Base-by-base conservation (phyloP, 371 early-diverging fungal species). In the Actinomortierella wolfii region DNA sequence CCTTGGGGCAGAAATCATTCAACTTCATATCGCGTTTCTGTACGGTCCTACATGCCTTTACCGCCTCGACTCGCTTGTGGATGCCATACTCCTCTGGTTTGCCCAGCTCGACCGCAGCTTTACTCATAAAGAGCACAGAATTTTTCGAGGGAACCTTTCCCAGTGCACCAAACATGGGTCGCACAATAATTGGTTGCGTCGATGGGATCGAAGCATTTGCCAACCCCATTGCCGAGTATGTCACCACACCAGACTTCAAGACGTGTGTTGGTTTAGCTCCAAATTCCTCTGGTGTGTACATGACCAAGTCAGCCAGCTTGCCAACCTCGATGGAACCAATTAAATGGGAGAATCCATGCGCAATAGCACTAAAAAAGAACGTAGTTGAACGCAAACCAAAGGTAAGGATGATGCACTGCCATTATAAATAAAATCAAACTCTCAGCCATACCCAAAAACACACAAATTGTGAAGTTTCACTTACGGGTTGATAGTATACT, bases 401-500 rank as follows among this genome's bases (percentile, higher is more conserved):
- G 26, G 29, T 8, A 24, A 13, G 20, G 9, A 24, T 25, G 53
- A 18, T 11, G n/a, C 9, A 29, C 20, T 24, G 26, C 14, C 20
- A 20, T 1, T 20, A 14, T n/a, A 25, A 52, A 52, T 28, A 2
- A 44, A n/a, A n/a, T n/a, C n/a, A n/a, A n/a, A n/a, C n/a, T n/a
- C n/a, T n/a, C n/a, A n/a, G n/a, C n/a, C n/a, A n/a, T n/a, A n/a
- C n/a, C n/a, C 24, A 17, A 39, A 59, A 24, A 62, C 57, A 34
- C n/a, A 17, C 42, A 42, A 45, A 54, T 11, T 45, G 42, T 51
- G 51, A 17, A 55, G 23, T 25, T 23, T 47, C 41, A 78, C 84
- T 81, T 82, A 89, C 85, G 94, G 94, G 68, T 97, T 96, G 76
- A 96, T 93, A 7, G 97, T 97, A 71, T 97, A 97, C 79, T 96